A percentile compares a stretch with the other conserved stretches of the same genome.
These are phyloP conservation scores for Trametes maxima DNA, from an alignment of 768 basidiomycete species.

Conservation along the genomic window DNA sequence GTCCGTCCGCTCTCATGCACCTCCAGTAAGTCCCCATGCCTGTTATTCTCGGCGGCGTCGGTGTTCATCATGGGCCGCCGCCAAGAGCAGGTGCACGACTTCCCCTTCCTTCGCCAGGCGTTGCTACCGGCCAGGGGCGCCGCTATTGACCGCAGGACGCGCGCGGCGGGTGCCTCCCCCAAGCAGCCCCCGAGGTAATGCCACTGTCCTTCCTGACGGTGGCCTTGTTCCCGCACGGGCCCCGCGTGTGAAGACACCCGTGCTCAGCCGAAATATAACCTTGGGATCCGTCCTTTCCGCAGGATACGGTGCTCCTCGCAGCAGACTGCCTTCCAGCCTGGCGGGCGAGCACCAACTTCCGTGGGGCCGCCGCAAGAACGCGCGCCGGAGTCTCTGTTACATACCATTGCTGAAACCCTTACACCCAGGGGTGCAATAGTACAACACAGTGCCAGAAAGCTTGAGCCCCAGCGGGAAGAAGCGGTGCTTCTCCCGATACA, in stretches of 20 bases:
- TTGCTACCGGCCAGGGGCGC: neutral
- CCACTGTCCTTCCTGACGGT: neutral
- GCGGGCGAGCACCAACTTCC: no score
- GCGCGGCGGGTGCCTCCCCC: neutral
- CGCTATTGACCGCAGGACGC: neutral
- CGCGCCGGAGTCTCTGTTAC: no score
- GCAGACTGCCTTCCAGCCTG: neutral
- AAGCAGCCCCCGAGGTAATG: neutral
- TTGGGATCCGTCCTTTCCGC: neutral
- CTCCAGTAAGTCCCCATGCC: no score
- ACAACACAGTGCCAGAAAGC: no score
- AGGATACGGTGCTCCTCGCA: neutral
- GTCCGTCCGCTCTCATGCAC: neutral
- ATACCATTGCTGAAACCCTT: no score
- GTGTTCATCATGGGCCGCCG: neutral
- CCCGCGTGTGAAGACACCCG: neutral
- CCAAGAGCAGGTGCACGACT: neutral
- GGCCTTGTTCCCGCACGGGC: neutral
- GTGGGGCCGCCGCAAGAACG: no score
- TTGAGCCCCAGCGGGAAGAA: no score
- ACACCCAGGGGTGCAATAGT: no score
- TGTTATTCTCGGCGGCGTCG: neutral
- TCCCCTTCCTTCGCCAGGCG: neutral
- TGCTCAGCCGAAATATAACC: conserved; percentile 5
- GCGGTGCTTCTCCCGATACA: no score